Conservation (phyloP, 1,284 basidiomycete species). For the Cutaneotrichosporon cyanovorans region DNA sequence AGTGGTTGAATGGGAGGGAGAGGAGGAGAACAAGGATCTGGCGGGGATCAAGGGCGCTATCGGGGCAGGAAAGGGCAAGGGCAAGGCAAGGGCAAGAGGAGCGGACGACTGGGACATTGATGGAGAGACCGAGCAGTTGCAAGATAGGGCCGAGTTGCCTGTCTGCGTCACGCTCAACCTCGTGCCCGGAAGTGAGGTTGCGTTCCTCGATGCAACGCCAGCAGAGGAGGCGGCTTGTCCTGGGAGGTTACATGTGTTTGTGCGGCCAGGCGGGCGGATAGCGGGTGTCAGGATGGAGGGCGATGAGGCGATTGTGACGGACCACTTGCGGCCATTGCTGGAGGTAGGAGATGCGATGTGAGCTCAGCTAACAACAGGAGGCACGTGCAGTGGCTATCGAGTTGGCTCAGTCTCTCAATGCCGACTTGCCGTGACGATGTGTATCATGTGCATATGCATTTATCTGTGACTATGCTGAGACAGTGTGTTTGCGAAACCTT, state of each 20-base stretch:
- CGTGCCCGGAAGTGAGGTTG: slow-evolving; percentile 23
- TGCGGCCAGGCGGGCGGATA: slow-evolving; percentile 28
- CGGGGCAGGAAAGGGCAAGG: slow-evolving; percentile 27
- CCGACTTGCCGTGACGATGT: slow-evolving; percentile 14
- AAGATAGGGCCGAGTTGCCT: slow-evolving; percentile 33
- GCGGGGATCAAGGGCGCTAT: slow-evolving; percentile 43
- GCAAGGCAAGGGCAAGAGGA: slow-evolving; percentile 23
- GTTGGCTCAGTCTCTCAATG: slow-evolving; percentile 12
- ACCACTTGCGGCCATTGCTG: slow-evolving; percentile 28
- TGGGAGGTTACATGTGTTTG: slow-evolving; percentile 36
- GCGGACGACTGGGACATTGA: slow-evolving; percentile 46
- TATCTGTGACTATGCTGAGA: background rate
- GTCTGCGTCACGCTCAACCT: slow-evolving; percentile 41
- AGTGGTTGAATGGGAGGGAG: slow-evolving; percentile 34
- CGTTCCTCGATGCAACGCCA: slow-evolving; percentile 41
- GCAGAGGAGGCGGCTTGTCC: slow-evolving; percentile 44
- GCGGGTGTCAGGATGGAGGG: slow-evolving; percentile 43
- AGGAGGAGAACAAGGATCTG: slow-evolving; percentile 18
- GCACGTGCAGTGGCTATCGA: slow-evolving; percentile 10
- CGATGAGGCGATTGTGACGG: slow-evolving; percentile 26
- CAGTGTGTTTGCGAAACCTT: background rate
- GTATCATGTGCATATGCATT: slow-evolving; percentile 7
- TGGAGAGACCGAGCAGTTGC: slow-evolving; percentile 22
- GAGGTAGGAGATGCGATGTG: slow-evolving; percentile 1
- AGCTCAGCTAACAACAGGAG: slow-evolving; percentile 7